Evolutionary conservation across 768 basidiomycete genomes (phyloP), one percentile per base, ranked within the genome.

Genomic region (Mycena olivaceomarginata): DNA sequence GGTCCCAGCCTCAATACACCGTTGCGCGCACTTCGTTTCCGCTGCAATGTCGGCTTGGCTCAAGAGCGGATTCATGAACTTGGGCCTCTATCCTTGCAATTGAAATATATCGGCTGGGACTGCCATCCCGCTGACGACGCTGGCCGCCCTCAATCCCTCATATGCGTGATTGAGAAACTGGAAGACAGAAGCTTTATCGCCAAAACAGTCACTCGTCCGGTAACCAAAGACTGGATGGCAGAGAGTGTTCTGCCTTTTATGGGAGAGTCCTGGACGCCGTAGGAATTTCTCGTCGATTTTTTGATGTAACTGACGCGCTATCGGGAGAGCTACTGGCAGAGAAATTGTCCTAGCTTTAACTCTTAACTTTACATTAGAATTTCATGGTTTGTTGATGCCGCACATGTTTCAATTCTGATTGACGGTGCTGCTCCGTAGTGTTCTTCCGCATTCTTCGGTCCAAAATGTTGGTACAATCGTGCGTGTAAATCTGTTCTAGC

Each of bases 71-170:
- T 67, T 5, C 25, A 18, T 5, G 46, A 37, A 31, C 2, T 67
- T 18, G 46, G 25, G 18, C 46, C 31, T 13, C 46, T 67, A 37
- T 45, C 64, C 45, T 8, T n/a, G 2, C 31, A 43, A 12, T n/a
- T 67, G 31, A 39, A 51, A 67, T 67, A 67, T 16, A 67, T 67
- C 6, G 46, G 48, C 12, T 67, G 65, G 65, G 65, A 51, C 46
- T 22, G 31, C 31, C 31, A 31, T 31, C 31, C 31, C 3, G 31
- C 31, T 3, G 31, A 31, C 31, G 31, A 31, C 31, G 31, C 31
- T 31, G 31, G 31, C 31, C 31, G 31, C 31, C 31, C 31, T 31
- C 31, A 31, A 13, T 65, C 64, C 13, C 5, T 16, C 4, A 25
- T 65, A 4, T 45, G 46, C 15, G 41, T 46, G 25, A 31, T 46